A percentile compares a stretch with the other conserved stretches of the same genome.
Evolutionary conservation across 139 green algal genomes (phyloP).

Genomic region (Klebsormidium nitens): DNA sequence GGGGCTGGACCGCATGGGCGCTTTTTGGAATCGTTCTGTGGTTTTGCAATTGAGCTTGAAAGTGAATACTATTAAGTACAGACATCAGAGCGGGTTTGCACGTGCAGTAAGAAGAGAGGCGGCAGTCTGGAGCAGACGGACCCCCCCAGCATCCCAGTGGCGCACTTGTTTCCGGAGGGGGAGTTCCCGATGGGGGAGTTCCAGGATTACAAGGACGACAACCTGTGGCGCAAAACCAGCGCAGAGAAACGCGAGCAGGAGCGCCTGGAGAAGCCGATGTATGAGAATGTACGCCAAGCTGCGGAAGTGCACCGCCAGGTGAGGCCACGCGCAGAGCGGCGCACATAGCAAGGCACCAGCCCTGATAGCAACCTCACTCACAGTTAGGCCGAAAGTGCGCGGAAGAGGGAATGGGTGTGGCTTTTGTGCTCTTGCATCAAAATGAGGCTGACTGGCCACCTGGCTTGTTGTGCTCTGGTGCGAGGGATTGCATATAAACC

Average conservation of each 20-base stretch:
- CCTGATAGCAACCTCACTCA: no score
- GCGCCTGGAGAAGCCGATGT: slow-evolving; percentile 59
- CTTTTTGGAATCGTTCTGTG: no score
- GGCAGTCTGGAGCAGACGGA: slow-evolving; percentile 67
- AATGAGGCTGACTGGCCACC: no score
- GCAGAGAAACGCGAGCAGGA: slow-evolving; percentile 88
- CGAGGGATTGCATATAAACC: no score
- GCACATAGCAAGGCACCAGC: neutral
- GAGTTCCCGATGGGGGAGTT: slow-evolving; percentile 76
- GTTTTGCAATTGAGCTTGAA: no score
- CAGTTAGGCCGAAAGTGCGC: no score
- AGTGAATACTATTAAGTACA: no score
- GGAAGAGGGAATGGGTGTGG: no score
- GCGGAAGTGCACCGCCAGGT: slow-evolving; percentile 92
- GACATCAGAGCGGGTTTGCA: no score
- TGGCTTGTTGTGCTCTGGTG: no score
- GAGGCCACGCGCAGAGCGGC: neutral
- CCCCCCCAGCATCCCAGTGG: slow-evolving; percentile 81
- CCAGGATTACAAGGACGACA: slow-evolving; percentile 77
- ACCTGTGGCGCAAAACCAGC: slow-evolving; percentile 82
- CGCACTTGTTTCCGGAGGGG: slow-evolving; percentile 73
- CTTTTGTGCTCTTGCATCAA: no score
- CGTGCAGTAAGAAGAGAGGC: slow-evolving; percentile 43
- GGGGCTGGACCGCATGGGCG: no score
- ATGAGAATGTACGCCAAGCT: slow-evolving; percentile 87